Evolutionary conservation across 306 rosid species (phyloP).

Genomic region (Vicia villosa): DNA sequence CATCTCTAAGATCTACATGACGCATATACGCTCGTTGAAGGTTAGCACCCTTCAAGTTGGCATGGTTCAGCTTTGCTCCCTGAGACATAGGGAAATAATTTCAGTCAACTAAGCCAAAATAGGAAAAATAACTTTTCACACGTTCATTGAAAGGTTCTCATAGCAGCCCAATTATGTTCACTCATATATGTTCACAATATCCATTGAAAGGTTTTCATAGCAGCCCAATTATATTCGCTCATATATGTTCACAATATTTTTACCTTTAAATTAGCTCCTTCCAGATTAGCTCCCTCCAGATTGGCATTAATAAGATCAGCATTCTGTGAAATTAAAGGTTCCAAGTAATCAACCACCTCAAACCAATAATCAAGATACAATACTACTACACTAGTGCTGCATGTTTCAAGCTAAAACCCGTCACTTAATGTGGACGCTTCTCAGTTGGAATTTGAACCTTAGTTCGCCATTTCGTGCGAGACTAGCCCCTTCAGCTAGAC

Average conservation of each 20-base stretch:
- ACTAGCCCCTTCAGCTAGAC: too few species aligned
- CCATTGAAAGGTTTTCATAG: not conserved
- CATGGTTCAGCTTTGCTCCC: constrained; percentile 85
- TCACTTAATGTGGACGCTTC: not conserved
- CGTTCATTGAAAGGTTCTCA: not conserved
- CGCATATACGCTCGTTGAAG: constrained; percentile 93
- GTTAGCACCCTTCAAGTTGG: constrained; percentile 83
- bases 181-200: constrained; percentile 26
- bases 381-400: not conserved
- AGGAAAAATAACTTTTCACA: constrained; percentile 11
- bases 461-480: too few species aligned
- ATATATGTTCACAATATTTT: constrained; percentile 30
- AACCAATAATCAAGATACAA: constrained; percentile 8
- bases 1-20: constrained; percentile 71
- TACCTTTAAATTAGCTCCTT: constrained; percentile 98
- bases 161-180: constrained; percentile 6
- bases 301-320: constrained; percentile 95
- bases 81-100: constrained; percentile 38
- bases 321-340: constrained; percentile 52
- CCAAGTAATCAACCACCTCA: constrained; percentile 16
- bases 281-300: constrained; percentile 86
- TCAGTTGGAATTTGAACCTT: too few species aligned
- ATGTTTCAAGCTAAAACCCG: constrained; percentile 9
- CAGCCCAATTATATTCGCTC: constrained; percentile 12
- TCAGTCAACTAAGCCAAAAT: constrained; percentile 11